Base-by-base conservation (phyloP, 2,329 filamentous ascomycete genomes). In the Microascus cirrosus region DNA sequence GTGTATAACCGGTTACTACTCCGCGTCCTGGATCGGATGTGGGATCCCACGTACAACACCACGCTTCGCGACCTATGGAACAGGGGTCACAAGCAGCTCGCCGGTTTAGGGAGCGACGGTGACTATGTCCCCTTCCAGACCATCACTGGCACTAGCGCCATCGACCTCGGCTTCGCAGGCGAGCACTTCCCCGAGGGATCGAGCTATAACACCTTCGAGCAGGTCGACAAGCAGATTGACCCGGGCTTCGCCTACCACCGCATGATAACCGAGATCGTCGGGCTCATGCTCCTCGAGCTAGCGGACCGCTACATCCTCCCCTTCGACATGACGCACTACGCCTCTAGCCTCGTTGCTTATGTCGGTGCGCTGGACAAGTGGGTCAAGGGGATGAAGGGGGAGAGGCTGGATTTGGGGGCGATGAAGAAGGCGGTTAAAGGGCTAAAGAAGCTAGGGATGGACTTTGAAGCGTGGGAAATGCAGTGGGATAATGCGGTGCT, bases 81-180 rank as follows among this genome's bases (percentile, higher is more conserved):
- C n/a, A 74, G 78, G 20, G 75, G 79, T 2, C 74, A 80, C 15
- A 77, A 73, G 24, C 74, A 80, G 34, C 75, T 97, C 0, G 83
- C 85, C 53, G 82, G 83, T 1, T 77, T 95, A 0, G 90, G 86
- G 13, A 85, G 84, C 4, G 85, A 81, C 11, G 87, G 90, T 63
- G 94, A 97, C 70, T 94, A 90, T 65, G 87, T 91, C 2, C 84
- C 91, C 1, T 99, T 97, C 70, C 93, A 95, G 71, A 83, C 93
- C 68, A 89, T 97, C 55, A 90, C 90, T 0, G 94, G 94, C 56
- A 91, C 85, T 8, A 93, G 90, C 52, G 92, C 89, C 12, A 77
- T 99, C 58, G 91, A 97, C 68, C 82, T 99, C 62, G 80, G 83
- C 32, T 97, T 99, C 67, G 65, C 75, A 42, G 88, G 87, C 52